A percentile compares a stretch with the other conserved stretches of the same genome.
These are phyloP conservation scores for Terfezia boudieri DNA, from an alignment of 495 filamentous ascomycete species.

Conservation along the genomic window DNA sequence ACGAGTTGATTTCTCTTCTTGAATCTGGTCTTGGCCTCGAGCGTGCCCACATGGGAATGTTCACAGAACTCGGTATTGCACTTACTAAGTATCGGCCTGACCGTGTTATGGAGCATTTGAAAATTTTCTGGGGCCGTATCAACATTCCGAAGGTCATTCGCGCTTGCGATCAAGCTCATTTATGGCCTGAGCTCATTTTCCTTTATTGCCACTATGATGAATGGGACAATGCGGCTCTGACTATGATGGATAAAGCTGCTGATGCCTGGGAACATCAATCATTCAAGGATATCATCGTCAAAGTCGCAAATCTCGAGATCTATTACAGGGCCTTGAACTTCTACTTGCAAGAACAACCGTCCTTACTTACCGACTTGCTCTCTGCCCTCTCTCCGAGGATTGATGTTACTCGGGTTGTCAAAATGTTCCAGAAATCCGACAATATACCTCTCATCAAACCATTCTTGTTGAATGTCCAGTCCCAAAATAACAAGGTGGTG, in stretches of 20 bases:
- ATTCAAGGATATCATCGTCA: constrained; percentile 95
- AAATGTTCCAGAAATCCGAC: constrained; percentile 95
- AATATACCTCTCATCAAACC: constrained; percentile 98
- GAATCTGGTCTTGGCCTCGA: constrained; percentile 92
- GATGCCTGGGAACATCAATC: constrained; percentile 99
- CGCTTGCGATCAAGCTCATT: constrained; percentile 79
- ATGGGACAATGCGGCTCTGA: constrained; percentile 92
- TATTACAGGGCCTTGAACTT: constrained; percentile 93
- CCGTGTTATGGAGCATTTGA: constrained; percentile 93
- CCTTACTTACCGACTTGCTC: constrained; percentile 83
- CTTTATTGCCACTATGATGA: constrained; percentile 98
- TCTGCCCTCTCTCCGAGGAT: constrained; percentile 79
- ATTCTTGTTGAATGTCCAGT: constrained; percentile 89
- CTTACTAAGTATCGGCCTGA: constrained; percentile 94
- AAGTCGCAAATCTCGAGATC: constrained; percentile 96
- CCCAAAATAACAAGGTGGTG: constrained; percentile 92
- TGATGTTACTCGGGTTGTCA: constrained; percentile 94
- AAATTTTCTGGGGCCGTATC: constrained; percentile 96
- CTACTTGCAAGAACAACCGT: constrained; percentile 91
- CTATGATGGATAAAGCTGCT: constrained; percentile 97
- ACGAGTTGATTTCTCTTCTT: constrained; percentile 83
- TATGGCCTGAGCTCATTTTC: constrained; percentile 98
- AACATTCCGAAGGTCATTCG: constrained; percentile 91
- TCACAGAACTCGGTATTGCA: constrained; percentile 86
- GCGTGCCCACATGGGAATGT: constrained; percentile 84